A percentile compares a stretch with the other conserved stretches of the same genome.
Conservation (phyloP, 2,329 filamentous ascomycete genomes). For the Cadophora sp. region DNA sequence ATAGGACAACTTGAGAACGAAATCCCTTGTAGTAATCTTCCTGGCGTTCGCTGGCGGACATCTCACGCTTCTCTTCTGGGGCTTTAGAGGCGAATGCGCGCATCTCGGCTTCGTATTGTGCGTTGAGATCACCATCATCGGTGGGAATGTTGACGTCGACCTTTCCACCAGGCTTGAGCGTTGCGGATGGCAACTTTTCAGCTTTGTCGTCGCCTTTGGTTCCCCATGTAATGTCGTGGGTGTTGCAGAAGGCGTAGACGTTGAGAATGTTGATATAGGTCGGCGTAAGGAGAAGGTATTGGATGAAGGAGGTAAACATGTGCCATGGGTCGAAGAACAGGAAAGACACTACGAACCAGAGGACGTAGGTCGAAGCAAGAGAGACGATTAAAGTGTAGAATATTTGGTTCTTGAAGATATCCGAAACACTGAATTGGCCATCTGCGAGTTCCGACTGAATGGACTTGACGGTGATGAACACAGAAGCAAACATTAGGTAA, state of each 20-base stretch:
- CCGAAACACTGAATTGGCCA: constrained; percentile 69
- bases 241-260: constrained; percentile 99
- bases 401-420: constrained; percentile 84
- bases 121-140: constrained; percentile 93
- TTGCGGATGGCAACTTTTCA: constrained; percentile 87
- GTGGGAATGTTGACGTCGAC: constrained; percentile 86
- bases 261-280: constrained; percentile 99
- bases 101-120: constrained; percentile 90
- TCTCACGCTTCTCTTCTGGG: constrained; percentile 71
- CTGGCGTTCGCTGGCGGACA: constrained; percentile 74
- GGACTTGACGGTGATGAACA: constrained; percentile 91
- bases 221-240: constrained; percentile 96
- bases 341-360: constrained; percentile 90
- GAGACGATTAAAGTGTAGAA: constrained; percentile 96
- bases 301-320: constrained; percentile 94
- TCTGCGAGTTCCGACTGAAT: constrained; percentile 73
- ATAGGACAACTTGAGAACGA: constrained; percentile 86
- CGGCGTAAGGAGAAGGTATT: constrained; percentile 93
- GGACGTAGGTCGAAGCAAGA: constrained; percentile 86
- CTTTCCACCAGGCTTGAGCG: constrained; percentile 91
- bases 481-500: constrained; percentile 91
- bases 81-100: constrained; percentile 76
- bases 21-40: constrained; percentile 99
- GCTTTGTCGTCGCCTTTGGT: constrained; percentile 98
- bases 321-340: constrained; percentile 99